phyloP scores from a whole-genome alignment of 2,329 filamentous ascomycete species.

The Colletotrichum horii region DNA sequence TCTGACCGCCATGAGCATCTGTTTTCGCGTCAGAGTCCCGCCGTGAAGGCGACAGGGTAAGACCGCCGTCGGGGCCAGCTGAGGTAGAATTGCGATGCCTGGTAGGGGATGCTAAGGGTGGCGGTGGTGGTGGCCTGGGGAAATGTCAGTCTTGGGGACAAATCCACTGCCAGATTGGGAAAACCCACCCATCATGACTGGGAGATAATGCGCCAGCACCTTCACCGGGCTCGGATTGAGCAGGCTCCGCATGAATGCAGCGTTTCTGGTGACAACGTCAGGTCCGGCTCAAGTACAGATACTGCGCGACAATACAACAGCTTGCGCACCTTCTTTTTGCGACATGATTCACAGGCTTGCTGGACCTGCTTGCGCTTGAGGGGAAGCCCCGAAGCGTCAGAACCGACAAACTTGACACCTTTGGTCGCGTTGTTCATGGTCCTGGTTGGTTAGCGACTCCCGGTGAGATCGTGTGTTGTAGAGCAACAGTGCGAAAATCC shows the following conservation, averaged over 20 bases:
- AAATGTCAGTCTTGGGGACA: not conserved
- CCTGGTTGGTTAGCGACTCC: not conserved
- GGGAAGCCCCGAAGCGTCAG: constrained; percentile 58
- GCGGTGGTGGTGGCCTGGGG: not conserved
- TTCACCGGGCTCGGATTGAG: not conserved
- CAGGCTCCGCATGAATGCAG: constrained; percentile 46
- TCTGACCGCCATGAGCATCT: constrained; percentile 11
- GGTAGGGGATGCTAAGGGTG: not conserved
- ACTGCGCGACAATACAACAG: not conserved
- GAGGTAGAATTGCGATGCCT: constrained; percentile 4
- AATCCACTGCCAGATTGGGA: constrained; percentile 14
- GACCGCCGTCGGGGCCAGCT: not conserved
- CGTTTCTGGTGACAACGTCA: constrained; percentile 38
- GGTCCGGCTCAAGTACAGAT: not conserved
- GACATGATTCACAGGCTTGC: constrained; percentile 61
- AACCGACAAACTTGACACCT: constrained; percentile 61
- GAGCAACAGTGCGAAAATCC: not conserved
- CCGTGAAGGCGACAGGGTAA: not conserved
- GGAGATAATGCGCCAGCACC: not conserved
- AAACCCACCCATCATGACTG: constrained; percentile 10
- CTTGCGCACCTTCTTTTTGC: constrained; percentile 55
- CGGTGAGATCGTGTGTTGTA: not conserved
- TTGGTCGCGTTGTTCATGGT: constrained; percentile 21
- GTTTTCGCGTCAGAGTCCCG: not conserved
- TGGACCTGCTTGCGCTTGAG: constrained; percentile 65